Conservation (phyloP, 2,329 filamentous ascomycete genomes). For the Fusarium fujikuroi region DNA sequence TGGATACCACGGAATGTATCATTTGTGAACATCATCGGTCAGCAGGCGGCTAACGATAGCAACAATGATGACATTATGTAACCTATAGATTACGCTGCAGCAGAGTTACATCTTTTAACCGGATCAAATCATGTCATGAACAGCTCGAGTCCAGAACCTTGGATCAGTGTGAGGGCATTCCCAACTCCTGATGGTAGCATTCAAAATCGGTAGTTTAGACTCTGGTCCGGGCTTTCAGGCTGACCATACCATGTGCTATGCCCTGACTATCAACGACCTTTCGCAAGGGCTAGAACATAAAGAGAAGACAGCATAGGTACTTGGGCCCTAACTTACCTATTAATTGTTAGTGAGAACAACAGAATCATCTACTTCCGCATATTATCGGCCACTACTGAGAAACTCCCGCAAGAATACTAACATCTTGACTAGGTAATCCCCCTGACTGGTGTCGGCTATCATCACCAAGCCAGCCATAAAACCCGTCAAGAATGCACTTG, state of each 20-base stretch:
- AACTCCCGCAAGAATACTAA: background rate
- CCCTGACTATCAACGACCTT: background rate
- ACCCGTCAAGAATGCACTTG: slow-evolving; percentile 8
- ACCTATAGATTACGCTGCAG: background rate
- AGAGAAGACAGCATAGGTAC: background rate
- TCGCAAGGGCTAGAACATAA: background rate
- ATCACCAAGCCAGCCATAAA: background rate
- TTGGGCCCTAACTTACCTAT: background rate
- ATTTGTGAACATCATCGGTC: background rate
- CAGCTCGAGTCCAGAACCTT: background rate
- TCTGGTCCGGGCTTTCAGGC: background rate
- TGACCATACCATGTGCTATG: background rate
- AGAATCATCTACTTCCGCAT: background rate
- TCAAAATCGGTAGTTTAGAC: background rate
- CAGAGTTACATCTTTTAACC: background rate
- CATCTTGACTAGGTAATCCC: background rate
- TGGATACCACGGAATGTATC: background rate
- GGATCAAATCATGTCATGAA: background rate
- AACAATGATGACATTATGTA: background rate
- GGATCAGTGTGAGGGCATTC: slow-evolving; percentile 27
- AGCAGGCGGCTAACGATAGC: background rate
- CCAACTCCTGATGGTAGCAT: background rate
- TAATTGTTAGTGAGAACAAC: background rate
- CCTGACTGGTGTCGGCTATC: background rate
- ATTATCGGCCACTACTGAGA: background rate